A percentile compares a stretch with the other conserved stretches of the same genome.
These are phyloP conservation scores for Emiliania huxleyi DNA, from an alignment of 78 protist species.

Conservation along the genomic window DNA sequence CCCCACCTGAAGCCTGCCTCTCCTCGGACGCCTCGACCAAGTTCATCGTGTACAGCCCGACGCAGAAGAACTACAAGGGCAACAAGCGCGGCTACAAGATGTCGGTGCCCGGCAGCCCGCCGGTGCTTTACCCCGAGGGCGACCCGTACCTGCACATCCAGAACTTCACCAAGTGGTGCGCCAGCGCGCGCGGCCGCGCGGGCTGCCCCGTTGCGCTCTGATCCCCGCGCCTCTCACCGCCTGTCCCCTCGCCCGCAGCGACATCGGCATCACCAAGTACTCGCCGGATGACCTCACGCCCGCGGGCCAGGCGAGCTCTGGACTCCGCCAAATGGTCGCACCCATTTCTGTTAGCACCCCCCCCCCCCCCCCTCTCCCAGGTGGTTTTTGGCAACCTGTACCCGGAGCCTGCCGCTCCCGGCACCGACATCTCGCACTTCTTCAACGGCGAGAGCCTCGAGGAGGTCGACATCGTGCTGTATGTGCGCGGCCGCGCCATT, in stretches of 20 bases:
- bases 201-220: no score
- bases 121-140: not conserved
- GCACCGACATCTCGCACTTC: not conserved
- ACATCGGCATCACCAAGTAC: not conserved
- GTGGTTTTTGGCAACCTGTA: not conserved
- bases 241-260: no score
- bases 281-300: not conserved
- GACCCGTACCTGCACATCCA: not conserved
- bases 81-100: not conserved
- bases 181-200: no score
- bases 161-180: not conserved
- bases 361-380: no score
- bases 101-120: not conserved
- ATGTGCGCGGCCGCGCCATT: no score
- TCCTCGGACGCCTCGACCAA: not conserved
- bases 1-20: not conserved
- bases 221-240: no score
- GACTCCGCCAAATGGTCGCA: no score
- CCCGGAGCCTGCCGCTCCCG: not conserved
- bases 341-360: no score
- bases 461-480: not conserved
- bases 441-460: not conserved
- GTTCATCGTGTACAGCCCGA: not conserved
- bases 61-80: not conserved
- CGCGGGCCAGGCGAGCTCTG: no score